A percentile compares a stretch with the other conserved stretches of the same genome.
Conservation (phyloP, 768 basidiomycete species). For the Suillus weaverae region DNA sequence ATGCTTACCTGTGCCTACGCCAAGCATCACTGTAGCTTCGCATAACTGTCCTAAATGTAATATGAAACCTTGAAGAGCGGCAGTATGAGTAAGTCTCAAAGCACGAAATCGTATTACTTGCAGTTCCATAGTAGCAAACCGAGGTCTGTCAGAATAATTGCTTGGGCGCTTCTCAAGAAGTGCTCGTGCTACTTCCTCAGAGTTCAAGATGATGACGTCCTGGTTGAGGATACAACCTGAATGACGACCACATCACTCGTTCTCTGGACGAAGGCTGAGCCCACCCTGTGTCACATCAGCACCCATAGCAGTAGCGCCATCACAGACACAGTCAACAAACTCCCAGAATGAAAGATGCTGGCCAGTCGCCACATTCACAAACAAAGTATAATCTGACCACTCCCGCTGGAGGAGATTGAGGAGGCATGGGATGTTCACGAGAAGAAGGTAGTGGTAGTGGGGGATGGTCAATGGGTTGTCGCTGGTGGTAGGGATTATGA, state of each 20-base stretch:
- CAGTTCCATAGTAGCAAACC: constrained; percentile 38
- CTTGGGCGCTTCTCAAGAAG: constrained; percentile 44
- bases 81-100: not conserved
- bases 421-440: too few species aligned
- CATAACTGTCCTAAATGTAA: constrained; percentile 42
- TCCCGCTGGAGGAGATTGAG: constrained; percentile 32
- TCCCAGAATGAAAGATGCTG: constrained; percentile 45
- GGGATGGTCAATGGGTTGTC: too few species aligned
- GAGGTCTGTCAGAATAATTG: constrained; percentile 43
- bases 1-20: constrained; percentile 26
- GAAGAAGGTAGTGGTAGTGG: too few species aligned
- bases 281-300: constrained; percentile 24
- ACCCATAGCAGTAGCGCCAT: constrained; percentile 58
- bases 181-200: constrained; percentile 33
- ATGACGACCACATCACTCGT: not conserved
- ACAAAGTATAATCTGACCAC: constrained; percentile 56
- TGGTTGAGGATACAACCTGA: constrained; percentile 34
- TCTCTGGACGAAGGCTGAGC: not conserved
- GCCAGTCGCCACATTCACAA: constrained; percentile 57
- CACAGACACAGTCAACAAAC: constrained; percentile 49
- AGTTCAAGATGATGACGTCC: constrained; percentile 38
- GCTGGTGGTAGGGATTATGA: too few species aligned
- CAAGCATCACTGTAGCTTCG: constrained; percentile 33
- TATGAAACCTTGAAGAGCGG: constrained; percentile 35
- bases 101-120: constrained; percentile 17